These are phyloP conservation scores for Trichoderma orchidacearum DNA, from an alignment of 495 filamentous ascomycete species.

Conservation along the genomic window DNA sequence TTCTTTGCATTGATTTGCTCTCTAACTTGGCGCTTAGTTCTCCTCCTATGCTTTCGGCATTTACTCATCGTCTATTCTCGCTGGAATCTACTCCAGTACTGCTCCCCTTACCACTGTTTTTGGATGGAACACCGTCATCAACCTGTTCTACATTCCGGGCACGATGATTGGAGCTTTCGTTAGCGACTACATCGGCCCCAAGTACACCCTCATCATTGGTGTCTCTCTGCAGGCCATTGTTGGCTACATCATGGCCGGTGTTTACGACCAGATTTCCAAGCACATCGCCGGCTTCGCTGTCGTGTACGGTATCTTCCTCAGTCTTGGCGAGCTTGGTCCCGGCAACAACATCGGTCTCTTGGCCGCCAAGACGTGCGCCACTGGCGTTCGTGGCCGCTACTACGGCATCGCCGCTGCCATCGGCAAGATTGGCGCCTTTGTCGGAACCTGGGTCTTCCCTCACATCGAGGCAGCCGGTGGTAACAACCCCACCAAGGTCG, in stretches of 20 bases:
- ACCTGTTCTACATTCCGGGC: constrained; percentile 77
- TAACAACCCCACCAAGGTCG: constrained; percentile 29
- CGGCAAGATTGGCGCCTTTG: constrained; percentile 82
- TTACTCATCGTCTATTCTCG: constrained; percentile 58
- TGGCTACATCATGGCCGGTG: constrained; percentile 76
- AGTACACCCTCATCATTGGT: constrained; percentile 51
- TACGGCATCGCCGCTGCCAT: constrained; percentile 78
- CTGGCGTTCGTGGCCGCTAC: constrained; percentile 77
- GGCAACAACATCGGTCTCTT: constrained; percentile 86
- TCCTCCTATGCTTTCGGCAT: constrained; percentile 68
- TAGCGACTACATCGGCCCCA: constrained; percentile 65
- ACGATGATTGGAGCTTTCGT: constrained; percentile 60
- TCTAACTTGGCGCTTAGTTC: constrained; percentile 30
- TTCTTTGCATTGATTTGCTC: background rate
- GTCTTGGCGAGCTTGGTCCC: constrained; percentile 73
- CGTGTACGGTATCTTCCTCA: constrained; percentile 66
- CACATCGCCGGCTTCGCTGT: constrained; percentile 68
- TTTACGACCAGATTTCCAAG: constrained; percentile 49
- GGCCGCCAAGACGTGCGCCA: constrained; percentile 78
- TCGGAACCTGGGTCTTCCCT: constrained; percentile 75
- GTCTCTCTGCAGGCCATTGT: constrained; percentile 59
- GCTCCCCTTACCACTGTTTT: constrained; percentile 60
- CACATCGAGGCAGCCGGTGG: constrained; percentile 56
- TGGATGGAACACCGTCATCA: constrained; percentile 76
- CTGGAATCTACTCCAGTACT: constrained; percentile 42